A percentile compares a stretch with the other conserved stretches of the same genome.
Evolutionary conservation across 805 yeast species (phyloP).

Genomic region (Starmerella bombi): DNA sequence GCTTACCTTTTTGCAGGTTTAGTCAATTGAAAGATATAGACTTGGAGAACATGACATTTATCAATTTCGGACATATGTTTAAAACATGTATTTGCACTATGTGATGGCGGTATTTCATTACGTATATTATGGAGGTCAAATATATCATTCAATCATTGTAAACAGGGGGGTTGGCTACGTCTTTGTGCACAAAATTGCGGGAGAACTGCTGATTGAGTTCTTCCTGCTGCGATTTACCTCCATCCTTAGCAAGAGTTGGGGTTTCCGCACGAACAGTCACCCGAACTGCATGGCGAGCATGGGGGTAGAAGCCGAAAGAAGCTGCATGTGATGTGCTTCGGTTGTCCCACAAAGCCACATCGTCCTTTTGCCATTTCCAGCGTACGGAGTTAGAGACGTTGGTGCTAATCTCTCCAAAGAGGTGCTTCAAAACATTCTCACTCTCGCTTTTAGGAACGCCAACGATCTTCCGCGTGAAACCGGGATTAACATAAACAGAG

Average conservation of each 20-base stretch:
- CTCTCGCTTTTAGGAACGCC: slow-evolving; percentile 61
- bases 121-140: too few species aligned
- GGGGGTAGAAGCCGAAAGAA: slow-evolving; percentile 58
- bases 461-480: slow-evolving; percentile 49
- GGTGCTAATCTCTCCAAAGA: slow-evolving; percentile 40
- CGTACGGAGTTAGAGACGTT: slow-evolving; percentile 53
- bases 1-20: too few species aligned
- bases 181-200: slow-evolving; percentile 20
- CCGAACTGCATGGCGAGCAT: slow-evolving; percentile 58
- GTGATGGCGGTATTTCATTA: too few species aligned
- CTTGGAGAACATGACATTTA: too few species aligned
- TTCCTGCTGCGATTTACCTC: slow-evolving; percentile 20
- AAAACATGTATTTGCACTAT: too few species aligned
- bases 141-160: slow-evolving; percentile 28
- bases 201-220: slow-evolving; percentile 22
- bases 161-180: slow-evolving; percentile 22
- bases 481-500: slow-evolving; percentile 44
- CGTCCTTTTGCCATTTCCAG: slow-evolving; percentile 55
- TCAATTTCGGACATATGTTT: too few species aligned
- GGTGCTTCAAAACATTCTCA: slow-evolving; percentile 41
- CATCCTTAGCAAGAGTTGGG: slow-evolving; percentile 31
- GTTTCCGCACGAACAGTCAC: slow-evolving; percentile 65
- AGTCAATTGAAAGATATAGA: too few species aligned
- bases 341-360: slow-evolving; percentile 71
- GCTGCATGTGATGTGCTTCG: slow-evolving; percentile 59